Evolutionary conservation across 2,329 filamentous ascomycete species (phyloP), one percentile per base, ranked within the genome.

Genomic region (Fusarium albidum): DNA sequence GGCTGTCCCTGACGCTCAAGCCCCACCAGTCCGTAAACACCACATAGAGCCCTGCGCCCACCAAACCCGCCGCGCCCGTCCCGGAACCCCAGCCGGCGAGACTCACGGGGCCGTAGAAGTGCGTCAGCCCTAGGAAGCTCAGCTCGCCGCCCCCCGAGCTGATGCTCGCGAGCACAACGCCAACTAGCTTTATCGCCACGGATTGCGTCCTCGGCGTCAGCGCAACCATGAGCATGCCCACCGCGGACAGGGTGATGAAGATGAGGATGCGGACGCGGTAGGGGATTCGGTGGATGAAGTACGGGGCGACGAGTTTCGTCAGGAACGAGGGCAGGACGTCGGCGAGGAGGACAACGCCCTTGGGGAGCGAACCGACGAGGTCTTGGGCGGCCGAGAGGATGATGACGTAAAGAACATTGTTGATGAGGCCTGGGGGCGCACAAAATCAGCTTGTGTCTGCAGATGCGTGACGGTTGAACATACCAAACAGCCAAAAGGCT

Each of bases 361-460:
- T 98, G 42, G 95, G 95, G 2, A 97, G 82, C 27, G 91, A 88
- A 29, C 94, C 94, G 65, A 98, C 95, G 57, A 99, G 90, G 69
- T 99, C 95, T 67, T 97, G 90, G 4, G 95, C 95, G 29, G 95
- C 91, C 26, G 92, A 96, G 68, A 99, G 89, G 70, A 98, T 95
- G 72, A 98, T 91, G 49, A 98, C 94, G 75, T 97, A 98, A 76
- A 97, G 89, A 64, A 98, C 91, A 77, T 98, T 98, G 76, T 99
- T 98, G 71, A 98, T 95, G 14, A 76, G 70, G 49, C 75, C 75
- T 76, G 14, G 1, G n/a, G n/a, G 38, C 21, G 1, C 10, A 14
- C 32, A 25, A 6, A 8, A 33, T 67, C 41, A 67, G 60, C 5
- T 29, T 26, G 12, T 32, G 14, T n/a, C 7, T 2, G 6, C 4